Evolutionary conservation across 1,284 basidiomycete genomes (phyloP), one percentile per base, ranked within the genome.

Genomic region (Mycena citricolor): DNA sequence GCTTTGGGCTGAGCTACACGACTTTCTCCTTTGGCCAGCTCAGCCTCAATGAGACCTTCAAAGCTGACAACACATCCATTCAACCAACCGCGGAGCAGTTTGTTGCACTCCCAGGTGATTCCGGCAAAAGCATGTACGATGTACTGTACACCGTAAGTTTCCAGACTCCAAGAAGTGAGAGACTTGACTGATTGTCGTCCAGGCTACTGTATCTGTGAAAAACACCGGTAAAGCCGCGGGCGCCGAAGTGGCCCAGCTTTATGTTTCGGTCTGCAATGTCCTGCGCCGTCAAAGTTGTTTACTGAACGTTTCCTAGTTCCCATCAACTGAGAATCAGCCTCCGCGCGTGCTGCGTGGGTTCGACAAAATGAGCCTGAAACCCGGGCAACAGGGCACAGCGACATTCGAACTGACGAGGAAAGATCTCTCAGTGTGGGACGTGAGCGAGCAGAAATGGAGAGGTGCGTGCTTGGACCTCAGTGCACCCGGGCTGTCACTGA

Each of bases 391-490:
- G 1, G 16, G 32, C 14, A 36, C 37, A 5, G 42, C 42, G 21
- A 44, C 37, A 2, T 49, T 49, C n/a, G 37, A 42, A 26, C 29
- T 44, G 16, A 41, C 31, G 11, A 38, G 39, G 31, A 48, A 48
- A 28, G 46, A 48, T 20, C 13, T 48, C 8, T 38, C 40, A 8
- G 37, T 48, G 25, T 48, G 46, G 46, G 74, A 81, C 54, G 70
- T 67, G 0, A 62, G 58, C 1, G 59, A 57, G 7, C 76, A 78
- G 49, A 69, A 70, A 8, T 77, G 73, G 71, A 59, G 61, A 37
- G 67, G 44, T 41, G 19, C 32, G 44, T 37, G 4, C 13, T 32
- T 8, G 14, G 8, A 4, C 10, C 17, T 35, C 38, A 30, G 38
- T 23, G 20, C 20, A 24, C 3, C 24, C 14, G 34, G n/a, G n/a